Percentiles rank a stretch among this genome's conserved stretches.
phyloP scores from a whole-genome alignment of 495 filamentous ascomycete species.

The Aspergillus panamensis region DNA sequence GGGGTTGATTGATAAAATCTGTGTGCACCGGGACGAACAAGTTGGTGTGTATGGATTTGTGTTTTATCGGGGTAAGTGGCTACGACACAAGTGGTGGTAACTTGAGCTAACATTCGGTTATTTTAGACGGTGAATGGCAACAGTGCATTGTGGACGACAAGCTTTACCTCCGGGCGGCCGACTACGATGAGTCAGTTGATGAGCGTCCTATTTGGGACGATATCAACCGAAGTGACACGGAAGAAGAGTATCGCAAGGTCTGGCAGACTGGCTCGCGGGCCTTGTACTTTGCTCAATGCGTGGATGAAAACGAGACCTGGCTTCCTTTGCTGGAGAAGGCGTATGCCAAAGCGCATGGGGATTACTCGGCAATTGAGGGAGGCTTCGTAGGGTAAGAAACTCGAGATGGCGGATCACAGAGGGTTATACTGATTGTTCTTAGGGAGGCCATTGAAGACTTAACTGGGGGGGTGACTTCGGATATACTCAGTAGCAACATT shows the following conservation, averaged over 20 bases:
- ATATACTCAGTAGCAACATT: slow-evolving; percentile 76
- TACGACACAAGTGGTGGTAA: background rate
- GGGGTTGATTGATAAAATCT: slow-evolving; percentile 74
- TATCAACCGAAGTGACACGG: slow-evolving; percentile 63
- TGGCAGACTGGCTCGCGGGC: slow-evolving; percentile 76
- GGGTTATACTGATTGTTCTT: slow-evolving; percentile 8
- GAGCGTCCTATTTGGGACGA: slow-evolving; percentile 70
- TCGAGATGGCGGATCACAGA: background rate
- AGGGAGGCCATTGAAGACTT: slow-evolving; percentile 90
- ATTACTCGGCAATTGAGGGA: slow-evolving; percentile 78
- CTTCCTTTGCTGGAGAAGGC: slow-evolving; percentile 91
- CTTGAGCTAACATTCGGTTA: background rate
- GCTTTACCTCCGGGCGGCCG: slow-evolving; percentile 75
- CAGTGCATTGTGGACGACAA: slow-evolving; percentile 86
- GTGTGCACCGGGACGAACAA: slow-evolving; percentile 73
- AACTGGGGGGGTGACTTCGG: slow-evolving; percentile 84
- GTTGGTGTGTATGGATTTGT: slow-evolving; percentile 95
- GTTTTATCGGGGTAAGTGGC: slow-evolving; percentile 66
- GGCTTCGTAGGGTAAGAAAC: slow-evolving; percentile 66
- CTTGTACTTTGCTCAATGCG: slow-evolving; percentile 83
- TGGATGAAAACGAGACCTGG: slow-evolving; percentile 88
- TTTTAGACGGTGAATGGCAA: slow-evolving; percentile 82
- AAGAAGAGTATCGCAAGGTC: slow-evolving; percentile 71
- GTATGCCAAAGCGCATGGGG: slow-evolving; percentile 92
- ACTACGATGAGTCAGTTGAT: slow-evolving; percentile 70